A percentile compares a stretch with the other conserved stretches of the same genome.
These are phyloP conservation scores for Pecoramyces ruminantium DNA, from an alignment of 192 early-diverging fungal genomes.

Conservation along the genomic window DNA sequence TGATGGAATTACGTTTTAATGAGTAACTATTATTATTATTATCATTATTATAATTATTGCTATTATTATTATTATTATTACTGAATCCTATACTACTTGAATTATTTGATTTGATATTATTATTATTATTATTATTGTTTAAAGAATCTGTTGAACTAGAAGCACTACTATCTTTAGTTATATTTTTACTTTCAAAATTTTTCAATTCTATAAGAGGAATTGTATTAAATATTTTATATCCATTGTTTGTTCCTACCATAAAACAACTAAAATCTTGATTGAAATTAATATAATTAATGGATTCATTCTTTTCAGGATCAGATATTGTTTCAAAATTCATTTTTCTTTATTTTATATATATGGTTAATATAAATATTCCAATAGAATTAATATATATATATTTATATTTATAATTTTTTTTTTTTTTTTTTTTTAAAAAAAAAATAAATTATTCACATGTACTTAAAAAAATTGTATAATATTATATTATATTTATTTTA, in stretches of 20 bases:
- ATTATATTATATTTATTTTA: too few relatives aligned
- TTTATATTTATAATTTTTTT: too few relatives aligned
- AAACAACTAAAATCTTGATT: neutral
- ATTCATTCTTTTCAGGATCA: neutral
- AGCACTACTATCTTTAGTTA: neutral
- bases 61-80: neutral
- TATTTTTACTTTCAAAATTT: neutral
- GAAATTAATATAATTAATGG: neutral
- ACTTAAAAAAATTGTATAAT: too few relatives aligned
- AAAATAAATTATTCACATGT: too few relatives aligned
- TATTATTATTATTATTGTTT: neutral
- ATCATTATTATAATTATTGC: neutral
- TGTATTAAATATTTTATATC: neutral
- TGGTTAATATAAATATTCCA: too few relatives aligned
- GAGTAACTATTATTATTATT: too few relatives aligned
- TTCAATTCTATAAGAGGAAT: neutral
- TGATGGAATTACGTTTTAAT: too few relatives aligned
- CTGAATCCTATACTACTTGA: neutral
- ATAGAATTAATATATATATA: too few relatives aligned
- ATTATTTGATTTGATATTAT: neutral
- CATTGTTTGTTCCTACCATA: neutral
- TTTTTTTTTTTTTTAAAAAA: too few relatives aligned
- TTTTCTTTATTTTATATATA: too few relatives aligned
- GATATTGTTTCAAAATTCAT: neutral
- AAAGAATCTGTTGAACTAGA: neutral